phyloP scores from a whole-genome alignment of 106 monocot genomes.

The Dactylorhiza incarnata region DNA sequence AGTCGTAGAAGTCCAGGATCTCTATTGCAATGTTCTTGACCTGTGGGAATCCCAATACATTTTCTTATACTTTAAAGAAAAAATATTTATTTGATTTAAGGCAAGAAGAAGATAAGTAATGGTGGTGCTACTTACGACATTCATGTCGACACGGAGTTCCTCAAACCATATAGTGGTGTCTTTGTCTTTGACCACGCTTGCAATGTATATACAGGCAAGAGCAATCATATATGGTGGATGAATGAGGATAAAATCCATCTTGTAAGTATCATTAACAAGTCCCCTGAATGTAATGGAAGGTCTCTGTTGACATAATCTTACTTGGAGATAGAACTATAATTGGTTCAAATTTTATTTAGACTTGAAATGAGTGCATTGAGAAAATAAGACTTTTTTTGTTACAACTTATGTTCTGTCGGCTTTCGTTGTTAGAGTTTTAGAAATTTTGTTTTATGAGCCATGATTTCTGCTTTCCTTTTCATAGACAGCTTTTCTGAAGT shows the following conservation, averaged over 20 bases:
- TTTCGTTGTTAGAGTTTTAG: no score
- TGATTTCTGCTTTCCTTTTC: no score
- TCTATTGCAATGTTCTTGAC: conserved; percentile 97
- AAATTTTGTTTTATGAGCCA: no score
- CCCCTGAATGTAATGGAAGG: conserved; percentile 42
- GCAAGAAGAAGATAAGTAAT: neutral
- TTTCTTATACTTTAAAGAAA: neutral
- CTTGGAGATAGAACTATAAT: no score
- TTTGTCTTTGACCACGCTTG: conserved; percentile 84
- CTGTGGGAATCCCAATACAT: conserved; percentile 24
- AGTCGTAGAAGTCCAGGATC: conserved; percentile 85
- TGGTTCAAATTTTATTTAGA: no score
- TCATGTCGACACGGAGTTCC: conserved; percentile 97
- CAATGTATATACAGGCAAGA: conserved; percentile 91
- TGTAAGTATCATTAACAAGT: conserved; percentile 96
- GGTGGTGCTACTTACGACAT: conserved; percentile 38
- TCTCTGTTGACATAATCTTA: no score
- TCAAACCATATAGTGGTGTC: conserved; percentile 93
- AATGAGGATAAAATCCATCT: conserved; percentile 92
- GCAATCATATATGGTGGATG: conserved; percentile 95
- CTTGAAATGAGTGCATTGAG: no score
- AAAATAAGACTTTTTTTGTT: no score
- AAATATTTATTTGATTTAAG: neutral
- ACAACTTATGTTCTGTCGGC: no score
- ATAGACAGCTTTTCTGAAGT: no score